phyloP scores from a whole-genome alignment of 805 yeast genomes.

The Naumovozyma castellii region DNA sequence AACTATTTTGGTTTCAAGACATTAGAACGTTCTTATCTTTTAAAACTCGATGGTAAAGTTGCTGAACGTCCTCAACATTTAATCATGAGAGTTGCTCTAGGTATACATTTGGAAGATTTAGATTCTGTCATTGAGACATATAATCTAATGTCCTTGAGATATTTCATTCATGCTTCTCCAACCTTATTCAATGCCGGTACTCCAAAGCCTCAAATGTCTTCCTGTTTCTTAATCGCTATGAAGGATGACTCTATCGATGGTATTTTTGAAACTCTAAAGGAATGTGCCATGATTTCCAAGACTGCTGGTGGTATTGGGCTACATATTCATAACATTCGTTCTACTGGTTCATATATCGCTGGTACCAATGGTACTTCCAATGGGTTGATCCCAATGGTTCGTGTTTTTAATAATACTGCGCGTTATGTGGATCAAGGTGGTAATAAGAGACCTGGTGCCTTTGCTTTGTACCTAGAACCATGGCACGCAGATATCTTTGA shows the following conservation, averaged over 20 bases:
- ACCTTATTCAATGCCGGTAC: slow-evolving; percentile 90
- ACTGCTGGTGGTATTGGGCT: slow-evolving; percentile 92
- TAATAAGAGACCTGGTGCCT: slow-evolving; percentile 93
- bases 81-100: slow-evolving; percentile 82
- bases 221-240: slow-evolving; percentile 85
- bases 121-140: slow-evolving; percentile 67
- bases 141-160: slow-evolving; percentile 72
- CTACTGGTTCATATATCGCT: slow-evolving; percentile 75
- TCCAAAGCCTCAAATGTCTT: slow-evolving; percentile 72
- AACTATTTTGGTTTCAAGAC: slow-evolving; percentile 87
- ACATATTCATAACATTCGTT: slow-evolving; percentile 75
- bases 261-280: slow-evolving; percentile 76
- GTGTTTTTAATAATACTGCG: slow-evolving; percentile 90
- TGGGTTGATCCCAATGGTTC: slow-evolving; percentile 86
- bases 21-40: slow-evolving; percentile 70
- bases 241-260: slow-evolving; percentile 92
- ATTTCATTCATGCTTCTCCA: slow-evolving; percentile 89
- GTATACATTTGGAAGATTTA: slow-evolving; percentile 66
- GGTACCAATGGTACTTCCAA: slow-evolving; percentile 88
- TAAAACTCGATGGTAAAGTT: slow-evolving; percentile 47
- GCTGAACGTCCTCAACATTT: slow-evolving; percentile 86
- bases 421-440: slow-evolving; percentile 97
- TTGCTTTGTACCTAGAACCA: slow-evolving; percentile 86
- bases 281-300: slow-evolving; percentile 82
- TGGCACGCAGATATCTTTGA: slow-evolving; percentile 92